Evolutionary conservation across 208 protist genomes (phyloP).

Genomic region (Wallacemonas sp.): DNA sequence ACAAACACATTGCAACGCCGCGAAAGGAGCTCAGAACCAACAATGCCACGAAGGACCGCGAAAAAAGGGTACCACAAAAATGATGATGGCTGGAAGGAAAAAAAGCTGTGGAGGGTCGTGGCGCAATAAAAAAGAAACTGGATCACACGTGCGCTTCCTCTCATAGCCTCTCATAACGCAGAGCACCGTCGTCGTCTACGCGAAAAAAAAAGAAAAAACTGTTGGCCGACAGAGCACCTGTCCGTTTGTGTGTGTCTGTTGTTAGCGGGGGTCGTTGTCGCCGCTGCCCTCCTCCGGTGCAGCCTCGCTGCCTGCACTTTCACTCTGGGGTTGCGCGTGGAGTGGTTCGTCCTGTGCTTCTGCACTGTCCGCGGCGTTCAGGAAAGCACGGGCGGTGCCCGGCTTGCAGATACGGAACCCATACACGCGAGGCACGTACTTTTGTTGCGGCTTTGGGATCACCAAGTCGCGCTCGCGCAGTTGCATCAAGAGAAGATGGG

Average conservation of each 20-base stretch:
- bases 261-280: background rate
- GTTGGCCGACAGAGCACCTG: no score
- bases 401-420: constrained; percentile 95
- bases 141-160: no score
- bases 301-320: background rate
- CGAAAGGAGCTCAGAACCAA: background rate
- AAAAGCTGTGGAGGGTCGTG: no score
- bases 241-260: no score
- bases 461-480: constrained; percentile 59
- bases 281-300: background rate
- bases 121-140: no score
- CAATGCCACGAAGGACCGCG: no score
- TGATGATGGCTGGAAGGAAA: no score
- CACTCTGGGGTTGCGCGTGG: background rate
- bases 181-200: no score
- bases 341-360: constrained; percentile 2
- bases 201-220: constrained; percentile 2
- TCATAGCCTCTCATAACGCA: no score
- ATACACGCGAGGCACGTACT: constrained; percentile 97
- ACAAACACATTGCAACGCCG: constrained; percentile 22
- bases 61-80: no score
- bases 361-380: constrained; percentile 11
- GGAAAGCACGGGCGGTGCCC: constrained; percentile 13
- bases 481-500: constrained; percentile 93
- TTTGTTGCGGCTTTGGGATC: constrained; percentile 57